Percentiles rank a stretch among this genome's conserved stretches.
Conservation (phyloP, 2,329 filamentous ascomycete species). For the Cercospora janseana region DNA sequence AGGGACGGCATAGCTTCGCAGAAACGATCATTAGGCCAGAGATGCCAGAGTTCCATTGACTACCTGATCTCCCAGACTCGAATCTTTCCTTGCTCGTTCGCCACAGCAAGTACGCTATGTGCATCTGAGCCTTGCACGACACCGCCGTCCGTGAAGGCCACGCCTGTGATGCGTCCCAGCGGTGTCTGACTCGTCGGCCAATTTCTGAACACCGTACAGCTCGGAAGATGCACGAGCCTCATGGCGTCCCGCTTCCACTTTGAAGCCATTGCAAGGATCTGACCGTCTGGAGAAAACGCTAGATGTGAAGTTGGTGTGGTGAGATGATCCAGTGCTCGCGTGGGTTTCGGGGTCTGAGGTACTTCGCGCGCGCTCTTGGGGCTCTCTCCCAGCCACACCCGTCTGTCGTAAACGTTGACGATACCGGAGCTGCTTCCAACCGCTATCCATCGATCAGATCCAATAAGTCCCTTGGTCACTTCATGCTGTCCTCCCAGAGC, state of each 20-base stretch:
- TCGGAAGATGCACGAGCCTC: slow-evolving; percentile 82
- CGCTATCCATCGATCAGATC: slow-evolving; percentile 84
- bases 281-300: slow-evolving; percentile 81
- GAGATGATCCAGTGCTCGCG: slow-evolving; percentile 75
- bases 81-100: slow-evolving; percentile 84
- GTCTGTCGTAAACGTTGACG: slow-evolving; percentile 88
- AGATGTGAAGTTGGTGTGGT: slow-evolving; percentile 80
- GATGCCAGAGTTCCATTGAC: neutral
- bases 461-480: slow-evolving; percentile 58
- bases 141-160: slow-evolving; percentile 48
- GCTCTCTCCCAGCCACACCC: slow-evolving; percentile 51
- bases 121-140: slow-evolving; percentile 42
- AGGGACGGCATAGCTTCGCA: too few species aligned
- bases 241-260: slow-evolving; percentile 85
- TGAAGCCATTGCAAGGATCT: slow-evolving; percentile 83
- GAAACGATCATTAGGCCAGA: too few species aligned
- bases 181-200: slow-evolving; percentile 93
- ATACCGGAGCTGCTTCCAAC: slow-evolving; percentile 84
- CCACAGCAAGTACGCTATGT: slow-evolving; percentile 67
- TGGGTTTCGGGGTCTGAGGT: slow-evolving; percentile 68
- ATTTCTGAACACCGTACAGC: slow-evolving; percentile 90
- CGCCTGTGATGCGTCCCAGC: slow-evolving; percentile 71
- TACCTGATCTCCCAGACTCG: slow-evolving; percentile 78
- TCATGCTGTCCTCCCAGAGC: slow-evolving; percentile 67
- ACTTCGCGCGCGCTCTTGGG: slow-evolving; percentile 39